These are phyloP conservation scores for Boletus rufocinnamomeus DNA, from an alignment of 768 basidiomycete species.

Conservation along the genomic window DNA sequence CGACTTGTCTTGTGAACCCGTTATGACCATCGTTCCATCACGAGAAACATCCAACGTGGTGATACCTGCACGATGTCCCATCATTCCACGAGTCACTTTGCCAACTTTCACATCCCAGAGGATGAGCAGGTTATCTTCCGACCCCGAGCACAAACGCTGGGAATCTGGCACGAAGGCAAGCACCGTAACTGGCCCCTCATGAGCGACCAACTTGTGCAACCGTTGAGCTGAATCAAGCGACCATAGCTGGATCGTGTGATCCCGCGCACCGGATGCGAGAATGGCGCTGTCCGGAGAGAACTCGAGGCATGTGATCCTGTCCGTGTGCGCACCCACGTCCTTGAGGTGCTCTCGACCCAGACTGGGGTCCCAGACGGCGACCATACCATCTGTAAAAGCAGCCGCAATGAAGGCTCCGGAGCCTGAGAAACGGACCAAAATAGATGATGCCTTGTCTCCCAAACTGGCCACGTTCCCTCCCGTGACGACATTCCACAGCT, in stretches of 20 bases:
- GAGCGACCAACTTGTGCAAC: slow-evolving; percentile 7
- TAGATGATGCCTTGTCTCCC: slow-evolving; percentile 8
- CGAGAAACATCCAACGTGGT: slow-evolving; percentile 15
- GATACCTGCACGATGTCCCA: slow-evolving; percentile 16
- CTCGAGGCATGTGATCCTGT: slow-evolving; percentile 12
- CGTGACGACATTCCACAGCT: slow-evolving; percentile 18
- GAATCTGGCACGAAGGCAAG: slow-evolving; percentile 20
- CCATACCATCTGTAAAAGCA: slow-evolving; percentile 7
- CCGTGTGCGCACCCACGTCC: slow-evolving; percentile 5
- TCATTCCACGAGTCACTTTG: slow-evolving; percentile 12
- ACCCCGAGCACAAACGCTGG: slow-evolving; percentile 20
- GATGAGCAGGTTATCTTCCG: slow-evolving; percentile 18
- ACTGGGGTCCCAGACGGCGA: slow-evolving; percentile 18
- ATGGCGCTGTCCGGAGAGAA: slow-evolving; percentile 9
- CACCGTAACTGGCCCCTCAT: slow-evolving; percentile 12
- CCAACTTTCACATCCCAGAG: slow-evolving; percentile 17
- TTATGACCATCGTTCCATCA: slow-evolving; percentile 17
- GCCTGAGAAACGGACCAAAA: slow-evolving; percentile 13
- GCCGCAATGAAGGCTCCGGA: slow-evolving; percentile 16
- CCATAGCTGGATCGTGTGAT: slow-evolving; percentile 20
- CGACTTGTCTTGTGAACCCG: slow-evolving; percentile 21
- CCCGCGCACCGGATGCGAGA: slow-evolving; percentile 16
- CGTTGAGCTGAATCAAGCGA: slow-evolving; percentile 8
- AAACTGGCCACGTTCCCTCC: slow-evolving; percentile 16
- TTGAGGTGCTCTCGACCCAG: slow-evolving; percentile 15